These are phyloP conservation scores for Fragaria vesca DNA, from an alignment of 306 rosid genomes.

Conservation along the genomic window DNA sequence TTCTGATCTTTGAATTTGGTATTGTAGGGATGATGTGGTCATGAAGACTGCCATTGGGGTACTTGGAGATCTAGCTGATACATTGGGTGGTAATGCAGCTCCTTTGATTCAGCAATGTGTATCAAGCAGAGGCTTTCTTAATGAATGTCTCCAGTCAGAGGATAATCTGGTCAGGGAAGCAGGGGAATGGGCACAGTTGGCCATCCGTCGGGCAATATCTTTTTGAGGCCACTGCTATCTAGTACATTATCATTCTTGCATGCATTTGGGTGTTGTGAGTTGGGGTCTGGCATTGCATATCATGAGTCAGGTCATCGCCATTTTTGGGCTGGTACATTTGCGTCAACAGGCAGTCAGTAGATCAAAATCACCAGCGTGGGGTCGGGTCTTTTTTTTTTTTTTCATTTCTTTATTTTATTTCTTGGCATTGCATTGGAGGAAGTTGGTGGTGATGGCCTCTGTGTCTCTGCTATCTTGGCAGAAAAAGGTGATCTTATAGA, in stretches of 20 bases:
- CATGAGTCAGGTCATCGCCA: constrained; percentile 78
- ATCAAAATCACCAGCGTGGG: constrained; percentile 50
- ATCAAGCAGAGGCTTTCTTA: constrained; percentile 83
- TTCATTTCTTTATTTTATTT: constrained; percentile 29
- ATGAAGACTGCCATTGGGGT: constrained; percentile 88
- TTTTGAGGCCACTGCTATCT: constrained; percentile 50
- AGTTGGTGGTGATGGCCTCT: constrained; percentile 50
- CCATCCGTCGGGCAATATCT: constrained; percentile 73
- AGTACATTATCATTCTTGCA: constrained; percentile 54
- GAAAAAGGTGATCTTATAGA: constrained; percentile 37
- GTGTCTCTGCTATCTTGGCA: constrained; percentile 78
- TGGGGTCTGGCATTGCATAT: constrained; percentile 74
- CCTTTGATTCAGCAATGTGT: constrained; percentile 76
- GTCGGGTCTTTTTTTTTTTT: constrained; percentile 30
- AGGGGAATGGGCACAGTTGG: constrained; percentile 92
- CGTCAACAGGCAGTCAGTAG: constrained; percentile 41
- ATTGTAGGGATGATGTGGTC: constrained; percentile 80
- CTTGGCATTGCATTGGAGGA: constrained; percentile 60
- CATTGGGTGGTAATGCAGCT: constrained; percentile 68
- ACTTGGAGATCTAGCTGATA: constrained; percentile 92
- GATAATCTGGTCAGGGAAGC: constrained; percentile 84
- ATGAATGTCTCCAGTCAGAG: constrained; percentile 77
- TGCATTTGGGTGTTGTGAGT: constrained; percentile 74
- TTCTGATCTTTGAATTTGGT: constrained; percentile 15
- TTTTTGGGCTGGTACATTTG: constrained; percentile 60